Base-by-base conservation (phyloP, 148 eudicot genomes). In the Polygonum aviculare region DNA sequence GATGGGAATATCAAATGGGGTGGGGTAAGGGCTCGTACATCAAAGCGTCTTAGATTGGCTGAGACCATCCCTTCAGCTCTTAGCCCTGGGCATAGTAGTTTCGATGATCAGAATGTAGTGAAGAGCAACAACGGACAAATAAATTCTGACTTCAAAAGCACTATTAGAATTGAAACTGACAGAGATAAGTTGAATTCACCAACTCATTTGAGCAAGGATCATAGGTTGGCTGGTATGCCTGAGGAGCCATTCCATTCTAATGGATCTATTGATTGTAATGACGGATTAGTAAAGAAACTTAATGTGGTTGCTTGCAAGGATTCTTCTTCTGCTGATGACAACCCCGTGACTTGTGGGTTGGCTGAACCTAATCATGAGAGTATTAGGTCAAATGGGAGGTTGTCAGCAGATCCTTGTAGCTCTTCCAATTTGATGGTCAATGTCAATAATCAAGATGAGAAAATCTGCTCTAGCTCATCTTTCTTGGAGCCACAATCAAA, bases 11-110 rank as follows among this genome's bases (percentile, higher is more conserved):
- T 90, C 74, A 83, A 78, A 77, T 95, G 99, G 99, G 99, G 94
- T 72, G 93, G 94, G 78, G 89, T 83, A 26, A 92, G 81, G 78
- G 77, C 89, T 79, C 99, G 99, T 67, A 84, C 97, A 71, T 82
- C 93, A 69, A 92, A 89, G 83, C 92, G 94, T 50, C 51, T 77
- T 73, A 90, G 82, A 70, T 79, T 82, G 77, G 81, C 77, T 8
- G 90, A 75, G 77, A 71, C 83, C 50, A 36, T 76, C 18, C 47
- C 81, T 9, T 75, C 84, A 40, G 78, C 39, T 80, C 75, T 81
- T 19, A 36, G 26, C 77, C 51, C 84, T 67, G 83, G 82, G 80
- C 77, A 84, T 57, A 72, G 77, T 76, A 77, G 81, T 65, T 75
- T 78, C 51, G 80, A 82, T 69, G 78, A 55, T 21, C 62, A 74